These are phyloP conservation scores for Knoxia roxburghii DNA, from an alignment of 257 asterid genomes.

Conservation along the genomic window DNA sequence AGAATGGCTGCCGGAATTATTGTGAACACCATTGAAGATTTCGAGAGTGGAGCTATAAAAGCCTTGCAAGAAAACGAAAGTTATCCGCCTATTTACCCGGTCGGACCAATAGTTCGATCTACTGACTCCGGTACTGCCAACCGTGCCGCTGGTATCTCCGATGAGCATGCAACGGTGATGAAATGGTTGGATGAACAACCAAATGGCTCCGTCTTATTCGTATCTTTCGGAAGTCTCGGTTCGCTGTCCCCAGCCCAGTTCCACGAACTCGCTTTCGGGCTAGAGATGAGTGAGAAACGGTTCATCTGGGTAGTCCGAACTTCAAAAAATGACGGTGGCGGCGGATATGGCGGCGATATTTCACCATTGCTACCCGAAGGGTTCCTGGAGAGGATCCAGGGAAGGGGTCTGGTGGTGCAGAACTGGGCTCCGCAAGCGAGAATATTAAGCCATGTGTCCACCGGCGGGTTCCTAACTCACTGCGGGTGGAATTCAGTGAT, in stretches of 20 bases:
- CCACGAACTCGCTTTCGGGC: constrained; percentile 34
- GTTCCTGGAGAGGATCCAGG: constrained; percentile 16
- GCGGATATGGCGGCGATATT: constrained; percentile 19
- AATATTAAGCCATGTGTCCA: constrained; percentile 17
- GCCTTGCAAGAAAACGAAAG: background rate
- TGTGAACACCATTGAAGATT: background rate
- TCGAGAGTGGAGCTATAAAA: constrained; percentile 1
- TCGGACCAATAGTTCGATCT: background rate
- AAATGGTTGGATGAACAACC: constrained; percentile 7
- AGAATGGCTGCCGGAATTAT: constrained; percentile 2
- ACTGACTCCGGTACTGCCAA: too few species aligned
- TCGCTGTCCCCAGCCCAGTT: background rate
- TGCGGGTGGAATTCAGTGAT: constrained; percentile 30
- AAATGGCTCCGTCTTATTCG: background rate
- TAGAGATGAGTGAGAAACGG: constrained; percentile 54
- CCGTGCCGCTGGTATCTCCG: too few species aligned
- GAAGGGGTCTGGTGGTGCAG: constrained; percentile 12
- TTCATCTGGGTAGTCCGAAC: constrained; percentile 54
- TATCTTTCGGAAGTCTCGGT: background rate
- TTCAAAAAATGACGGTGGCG: constrained; percentile 24
- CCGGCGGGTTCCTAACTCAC: constrained; percentile 21
- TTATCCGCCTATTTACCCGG: background rate
- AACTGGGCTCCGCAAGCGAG: constrained; percentile 29
- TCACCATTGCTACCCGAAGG: constrained; percentile 20
- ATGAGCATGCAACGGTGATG: background rate